These are phyloP conservation scores for Lactifluus subvellereus DNA, from an alignment of 768 basidiomycete species.

Conservation along the genomic window DNA sequence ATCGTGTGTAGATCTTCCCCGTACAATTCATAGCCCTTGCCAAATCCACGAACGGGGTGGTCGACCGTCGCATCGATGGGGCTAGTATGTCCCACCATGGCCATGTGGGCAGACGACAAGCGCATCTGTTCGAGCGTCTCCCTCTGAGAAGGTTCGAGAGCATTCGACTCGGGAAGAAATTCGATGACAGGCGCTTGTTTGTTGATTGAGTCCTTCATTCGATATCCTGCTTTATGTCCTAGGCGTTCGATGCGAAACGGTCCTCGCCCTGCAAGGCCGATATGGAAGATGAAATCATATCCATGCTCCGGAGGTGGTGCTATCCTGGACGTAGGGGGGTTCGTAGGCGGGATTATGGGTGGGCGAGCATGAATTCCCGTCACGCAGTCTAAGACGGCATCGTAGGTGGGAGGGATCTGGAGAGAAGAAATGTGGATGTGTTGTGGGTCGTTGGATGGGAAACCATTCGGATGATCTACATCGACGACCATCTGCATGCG, in stretches of 20 bases:
- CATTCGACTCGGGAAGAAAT: slow-evolving; percentile 29
- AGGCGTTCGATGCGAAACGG: slow-evolving; percentile 59
- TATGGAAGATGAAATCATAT: slow-evolving; percentile 68
- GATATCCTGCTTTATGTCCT: slow-evolving; percentile 63
- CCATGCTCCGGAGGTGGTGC: slow-evolving; percentile 43
- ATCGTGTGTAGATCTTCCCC: slow-evolving; percentile 48
- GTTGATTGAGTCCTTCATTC: slow-evolving; percentile 61
- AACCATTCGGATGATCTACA: slow-evolving; percentile 21
- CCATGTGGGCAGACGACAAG: slow-evolving; percentile 20
- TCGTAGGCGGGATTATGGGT: slow-evolving; percentile 35
- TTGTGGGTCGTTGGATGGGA: slow-evolving; percentile 26
- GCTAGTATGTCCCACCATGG: slow-evolving; percentile 2
- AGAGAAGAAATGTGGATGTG: slow-evolving; percentile 56
- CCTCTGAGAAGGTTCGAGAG: slow-evolving; percentile 29
- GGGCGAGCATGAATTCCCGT: slow-evolving; percentile 58
- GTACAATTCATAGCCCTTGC: slow-evolving; percentile 43
- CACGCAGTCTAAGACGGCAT: slow-evolving; percentile 47
- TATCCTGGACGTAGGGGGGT: slow-evolving; percentile 33
- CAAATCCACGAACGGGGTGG: slow-evolving; percentile 27
- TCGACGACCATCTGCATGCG: slow-evolving; percentile 22
- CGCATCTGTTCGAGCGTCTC: slow-evolving; percentile 37
- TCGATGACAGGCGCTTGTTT: slow-evolving; percentile 43
- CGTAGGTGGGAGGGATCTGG: slow-evolving; percentile 55
- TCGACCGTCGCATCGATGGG: slow-evolving; percentile 16
- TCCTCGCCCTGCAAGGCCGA: slow-evolving; percentile 66